These are phyloP conservation scores for Phytophthora uliginosa DNA, from an alignment of 352 stramenopile genomes.

Conservation along the genomic window DNA sequence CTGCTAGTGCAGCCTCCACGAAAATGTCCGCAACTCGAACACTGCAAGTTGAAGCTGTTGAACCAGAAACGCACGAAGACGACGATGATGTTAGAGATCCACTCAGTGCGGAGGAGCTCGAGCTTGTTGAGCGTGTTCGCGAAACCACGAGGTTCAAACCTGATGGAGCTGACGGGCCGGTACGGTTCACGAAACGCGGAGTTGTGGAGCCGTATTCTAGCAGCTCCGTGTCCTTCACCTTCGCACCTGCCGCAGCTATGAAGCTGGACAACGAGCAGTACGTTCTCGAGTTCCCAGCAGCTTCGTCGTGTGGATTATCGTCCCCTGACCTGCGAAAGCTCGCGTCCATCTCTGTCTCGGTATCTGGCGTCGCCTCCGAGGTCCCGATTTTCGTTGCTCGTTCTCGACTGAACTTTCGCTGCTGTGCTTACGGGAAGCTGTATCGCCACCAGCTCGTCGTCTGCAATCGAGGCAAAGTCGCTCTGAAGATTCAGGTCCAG, in stretches of 20 bases:
- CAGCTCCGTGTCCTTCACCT: constrained; percentile 62
- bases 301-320: constrained; percentile 15
- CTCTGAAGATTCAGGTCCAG: constrained; percentile 84
- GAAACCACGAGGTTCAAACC: constrained; percentile 49
- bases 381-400: constrained; percentile 58
- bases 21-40: background rate
- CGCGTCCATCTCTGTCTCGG: constrained; percentile 16
- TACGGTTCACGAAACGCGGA: constrained; percentile 52
- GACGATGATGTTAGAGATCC: constrained; percentile 2
- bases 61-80: background rate
- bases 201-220: constrained; percentile 65
- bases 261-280: constrained; percentile 43
- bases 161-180: constrained; percentile 47
- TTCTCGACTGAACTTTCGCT: constrained; percentile 77
- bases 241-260: constrained; percentile 58
- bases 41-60: background rate
- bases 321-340: constrained; percentile 21
- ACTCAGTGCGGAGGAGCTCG: constrained; percentile 44
- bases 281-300: constrained; percentile 45
- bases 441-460: constrained; percentile 87
- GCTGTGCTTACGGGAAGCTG: constrained; percentile 88
- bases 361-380: constrained; percentile 36
- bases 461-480: constrained; percentile 90
- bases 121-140: constrained; percentile 39
- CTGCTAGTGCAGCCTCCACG: constrained; percentile 10